Percentiles rank a stretch among this genome's conserved stretches.
These are phyloP conservation scores for Dactylella cylindrospora DNA, from an alignment of 2,329 filamentous ascomycete species.

Conservation along the genomic window DNA sequence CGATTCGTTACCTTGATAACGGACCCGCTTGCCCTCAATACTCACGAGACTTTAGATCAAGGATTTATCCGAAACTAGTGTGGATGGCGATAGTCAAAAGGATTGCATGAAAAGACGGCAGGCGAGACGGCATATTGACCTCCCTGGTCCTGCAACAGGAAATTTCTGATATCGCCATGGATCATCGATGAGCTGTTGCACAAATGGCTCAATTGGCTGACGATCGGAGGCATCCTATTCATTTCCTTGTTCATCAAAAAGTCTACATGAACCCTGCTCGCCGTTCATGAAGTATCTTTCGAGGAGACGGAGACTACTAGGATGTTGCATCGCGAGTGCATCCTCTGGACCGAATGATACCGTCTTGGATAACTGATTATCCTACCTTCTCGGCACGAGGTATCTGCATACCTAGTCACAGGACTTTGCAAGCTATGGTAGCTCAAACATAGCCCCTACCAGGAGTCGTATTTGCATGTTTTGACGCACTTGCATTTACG, in stretches of 20 bases:
- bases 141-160: slow-evolving; percentile 43
- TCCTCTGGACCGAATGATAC: slow-evolving; percentile 43
- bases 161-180: slow-evolving; percentile 41
- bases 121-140: slow-evolving; percentile 42
- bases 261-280: slow-evolving; percentile 43
- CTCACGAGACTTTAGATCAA: slow-evolving; percentile 43
- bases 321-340: slow-evolving; percentile 40
- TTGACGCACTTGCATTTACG: slow-evolving; percentile 44
- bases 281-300: slow-evolving; percentile 39
- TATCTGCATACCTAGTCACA: slow-evolving; percentile 43
- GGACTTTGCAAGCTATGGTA: slow-evolving; percentile 42
- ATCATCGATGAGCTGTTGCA: slow-evolving; percentile 43
- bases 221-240: slow-evolving; percentile 41
- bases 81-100: slow-evolving; percentile 33
- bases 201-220: slow-evolving; percentile 43
- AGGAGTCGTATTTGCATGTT: slow-evolving; percentile 44
- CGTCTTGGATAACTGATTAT: slow-evolving; percentile 43
- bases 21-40: slow-evolving; percentile 34
- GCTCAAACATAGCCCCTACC: slow-evolving; percentile 40
- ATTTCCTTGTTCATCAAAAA: slow-evolving; percentile 42
- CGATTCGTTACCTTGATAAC: slow-evolving; percentile 39
- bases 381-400: slow-evolving; percentile 41
- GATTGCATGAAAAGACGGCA: slow-evolving; percentile 43
- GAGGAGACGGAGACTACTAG: slow-evolving; percentile 26
- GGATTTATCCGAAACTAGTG: slow-evolving; percentile 45